Percentiles rank a stretch among this genome's conserved stretches.
Conservation (phyloP, 2,329 filamentous ascomycete species). For the Onygena corvina region DNA sequence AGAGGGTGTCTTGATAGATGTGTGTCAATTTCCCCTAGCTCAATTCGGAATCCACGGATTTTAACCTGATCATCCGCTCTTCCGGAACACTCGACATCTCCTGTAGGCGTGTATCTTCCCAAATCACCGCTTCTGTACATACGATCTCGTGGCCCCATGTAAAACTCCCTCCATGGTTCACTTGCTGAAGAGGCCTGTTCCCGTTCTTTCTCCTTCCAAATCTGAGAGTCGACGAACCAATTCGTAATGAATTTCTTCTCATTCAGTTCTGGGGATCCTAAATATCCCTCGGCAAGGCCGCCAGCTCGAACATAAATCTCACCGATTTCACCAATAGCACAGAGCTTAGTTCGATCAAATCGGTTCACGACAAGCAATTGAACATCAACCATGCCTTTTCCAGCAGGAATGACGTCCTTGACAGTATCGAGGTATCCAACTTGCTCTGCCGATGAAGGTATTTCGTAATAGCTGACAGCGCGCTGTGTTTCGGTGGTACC, state of each 20-base stretch:
- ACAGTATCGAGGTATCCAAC: constrained; percentile 52
- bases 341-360: constrained; percentile 54
- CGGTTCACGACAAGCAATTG: constrained; percentile 75
- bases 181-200: constrained; percentile 38
- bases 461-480: constrained; percentile 70
- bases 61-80: constrained; percentile 85
- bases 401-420: constrained; percentile 68
- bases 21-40: constrained; percentile 83
- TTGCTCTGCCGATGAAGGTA: constrained; percentile 54
- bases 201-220: constrained; percentile 56
- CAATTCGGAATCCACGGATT: constrained; percentile 89
- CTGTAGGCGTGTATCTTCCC: constrained; percentile 58
- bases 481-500: constrained; percentile 78
- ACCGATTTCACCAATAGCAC: constrained; percentile 67
- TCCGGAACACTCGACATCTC: constrained; percentile 65
- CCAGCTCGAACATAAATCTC: constrained; percentile 74
- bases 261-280: constrained; percentile 51
- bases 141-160: constrained; percentile 69
- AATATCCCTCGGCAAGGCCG: constrained; percentile 73
- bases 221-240: constrained; percentile 69
- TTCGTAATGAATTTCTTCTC: constrained; percentile 67
- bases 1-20: constrained; percentile 63
- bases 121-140: constrained; percentile 82
- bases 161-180: constrained; percentile 68
- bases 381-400: constrained; percentile 76